These are phyloP conservation scores for Lathyrus aphaca DNA, from an alignment of 306 rosid genomes.

Conservation along the genomic window DNA sequence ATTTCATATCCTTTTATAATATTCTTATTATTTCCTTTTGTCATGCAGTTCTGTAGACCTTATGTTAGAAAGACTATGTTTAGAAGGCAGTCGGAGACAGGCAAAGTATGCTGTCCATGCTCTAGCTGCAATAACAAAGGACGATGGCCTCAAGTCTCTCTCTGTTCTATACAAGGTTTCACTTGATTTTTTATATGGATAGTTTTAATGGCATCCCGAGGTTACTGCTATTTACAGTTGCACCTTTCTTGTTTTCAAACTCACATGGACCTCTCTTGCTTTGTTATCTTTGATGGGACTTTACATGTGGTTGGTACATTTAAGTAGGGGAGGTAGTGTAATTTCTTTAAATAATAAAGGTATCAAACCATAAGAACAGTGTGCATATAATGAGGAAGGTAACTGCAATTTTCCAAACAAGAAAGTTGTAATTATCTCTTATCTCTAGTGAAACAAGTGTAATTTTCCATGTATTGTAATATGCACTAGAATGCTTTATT, in stretches of 20 bases:
- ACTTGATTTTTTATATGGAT: slow-evolving; percentile 37
- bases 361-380: slow-evolving; percentile 15
- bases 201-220: slow-evolving; percentile 3
- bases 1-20: slow-evolving; percentile 28
- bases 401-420: slow-evolving; percentile 14
- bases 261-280: slow-evolving; percentile 20
- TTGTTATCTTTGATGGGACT: slow-evolving; percentile 16
- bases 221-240: slow-evolving; percentile 12
- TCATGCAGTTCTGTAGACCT: slow-evolving; percentile 93
- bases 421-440: slow-evolving; percentile 24
- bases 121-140: slow-evolving; percentile 94
- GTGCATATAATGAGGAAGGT: not conserved
- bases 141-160: slow-evolving; percentile 97
- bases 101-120: slow-evolving; percentile 99
- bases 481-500: slow-evolving; percentile 21
- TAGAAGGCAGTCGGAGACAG: slow-evolving; percentile 95
- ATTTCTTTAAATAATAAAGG: slow-evolving; percentile 20
- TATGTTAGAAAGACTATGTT: slow-evolving; percentile 84
- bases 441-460: slow-evolving; percentile 16
- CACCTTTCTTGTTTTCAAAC: slow-evolving; percentile 23
- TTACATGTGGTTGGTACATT: not conserved
- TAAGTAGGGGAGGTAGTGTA: slow-evolving; percentile 9
- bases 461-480: slow-evolving; percentile 20
- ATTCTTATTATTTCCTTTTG: slow-evolving; percentile 40
- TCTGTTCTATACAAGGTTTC: slow-evolving; percentile 95